Percentiles rank a stretch among this genome's conserved stretches.
Evolutionary conservation across 2,329 filamentous ascomycete genomes (phyloP).

Genomic region (Aspergillus sp.): DNA sequence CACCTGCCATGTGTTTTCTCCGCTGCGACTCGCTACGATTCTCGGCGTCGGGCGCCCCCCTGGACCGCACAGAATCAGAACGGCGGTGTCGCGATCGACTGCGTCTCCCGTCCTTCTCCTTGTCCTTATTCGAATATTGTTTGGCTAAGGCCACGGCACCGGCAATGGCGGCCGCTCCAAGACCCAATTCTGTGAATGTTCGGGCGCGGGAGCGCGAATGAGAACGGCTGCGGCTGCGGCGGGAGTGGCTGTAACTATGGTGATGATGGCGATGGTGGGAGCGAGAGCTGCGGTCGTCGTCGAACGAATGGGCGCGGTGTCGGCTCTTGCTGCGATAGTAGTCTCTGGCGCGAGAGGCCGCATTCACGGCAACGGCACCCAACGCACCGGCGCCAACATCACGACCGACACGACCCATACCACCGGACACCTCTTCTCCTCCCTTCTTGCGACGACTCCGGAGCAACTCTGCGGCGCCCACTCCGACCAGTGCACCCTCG

Average conservation of each 20-base stretch:
- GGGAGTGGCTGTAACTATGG: slow-evolving; percentile 28
- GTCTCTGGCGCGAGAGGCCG: slow-evolving; percentile 52
- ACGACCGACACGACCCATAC: slow-evolving; percentile 48
- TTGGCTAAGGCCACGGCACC: slow-evolving; percentile 59
- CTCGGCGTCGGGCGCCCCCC: slow-evolving; percentile 19
- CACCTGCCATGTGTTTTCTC: slow-evolving; percentile 60
- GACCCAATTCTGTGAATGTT: slow-evolving; percentile 52
- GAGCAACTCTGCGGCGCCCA: slow-evolving; percentile 61
- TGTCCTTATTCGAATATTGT: slow-evolving; percentile 52
- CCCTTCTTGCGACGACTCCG: slow-evolving; percentile 58
- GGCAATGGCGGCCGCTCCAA: slow-evolving; percentile 60
- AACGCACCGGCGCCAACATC: slow-evolving; percentile 61
- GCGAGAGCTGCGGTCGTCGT: slow-evolving; percentile 38
- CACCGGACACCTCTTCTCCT: slow-evolving; percentile 54
- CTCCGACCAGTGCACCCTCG: slow-evolving; percentile 61
- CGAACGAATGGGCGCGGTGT: slow-evolving; percentile 41
- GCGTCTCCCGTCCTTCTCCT: slow-evolving; percentile 49
- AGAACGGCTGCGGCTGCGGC: slow-evolving; percentile 43
- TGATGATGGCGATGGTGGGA: slow-evolving; percentile 31
- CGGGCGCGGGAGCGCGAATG: slow-evolving; percentile 50
- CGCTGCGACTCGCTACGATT: slow-evolving; percentile 48
- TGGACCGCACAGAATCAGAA: slow-evolving; percentile 28
- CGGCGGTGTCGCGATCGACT: slow-evolving; percentile 48
- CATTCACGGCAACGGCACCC: slow-evolving; percentile 62
- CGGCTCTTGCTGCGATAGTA: slow-evolving; percentile 50